These are phyloP conservation scores for Candida verbasci DNA, from an alignment of 805 yeast genomes.

Conservation along the genomic window DNA sequence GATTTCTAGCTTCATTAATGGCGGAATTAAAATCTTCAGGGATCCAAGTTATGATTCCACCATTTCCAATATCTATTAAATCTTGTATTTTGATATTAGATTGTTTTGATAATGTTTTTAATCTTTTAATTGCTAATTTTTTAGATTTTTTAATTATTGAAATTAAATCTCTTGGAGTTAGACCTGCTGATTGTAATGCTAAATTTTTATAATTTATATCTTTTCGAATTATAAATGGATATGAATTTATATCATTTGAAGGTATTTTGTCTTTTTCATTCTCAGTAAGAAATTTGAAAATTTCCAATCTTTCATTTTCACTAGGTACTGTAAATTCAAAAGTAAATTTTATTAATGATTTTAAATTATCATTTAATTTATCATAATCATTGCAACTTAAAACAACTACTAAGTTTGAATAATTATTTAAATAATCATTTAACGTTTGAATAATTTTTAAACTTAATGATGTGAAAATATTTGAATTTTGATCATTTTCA, in stretches of 20 bases:
- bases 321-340: slow-evolving; percentile 71
- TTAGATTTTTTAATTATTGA: slow-evolving; percentile 69
- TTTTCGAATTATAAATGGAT: slow-evolving; percentile 21
- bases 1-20: slow-evolving; percentile 76
- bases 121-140: slow-evolving; percentile 48
- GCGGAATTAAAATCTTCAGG: slow-evolving; percentile 66
- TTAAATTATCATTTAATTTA: slow-evolving; percentile 56
- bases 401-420: slow-evolving; percentile 44
- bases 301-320: slow-evolving; percentile 65
- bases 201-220: slow-evolving; percentile 54
- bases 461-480: slow-evolving; percentile 38
- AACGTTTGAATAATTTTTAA: slow-evolving; percentile 56
- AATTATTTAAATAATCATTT: slow-evolving; percentile 45
- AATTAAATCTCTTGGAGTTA: slow-evolving; percentile 76
- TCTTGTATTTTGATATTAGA: slow-evolving; percentile 16
- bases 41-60: slow-evolving; percentile 49
- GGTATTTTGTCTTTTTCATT: slow-evolving; percentile 13
- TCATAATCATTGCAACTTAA: slow-evolving; percentile 73
- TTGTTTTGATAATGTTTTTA: slow-evolving; percentile 28
- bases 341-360: slow-evolving; percentile 73
- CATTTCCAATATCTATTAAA: slow-evolving; percentile 43
- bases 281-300: slow-evolving; percentile 50
- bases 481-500: slow-evolving; percentile 46
- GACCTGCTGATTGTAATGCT: slow-evolving; percentile 87
- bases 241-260: slow-evolving; percentile 1